phyloP scores from a whole-genome alignment of 2,329 filamentous ascomycete genomes.

The Lasiodiplodia sp. region DNA sequence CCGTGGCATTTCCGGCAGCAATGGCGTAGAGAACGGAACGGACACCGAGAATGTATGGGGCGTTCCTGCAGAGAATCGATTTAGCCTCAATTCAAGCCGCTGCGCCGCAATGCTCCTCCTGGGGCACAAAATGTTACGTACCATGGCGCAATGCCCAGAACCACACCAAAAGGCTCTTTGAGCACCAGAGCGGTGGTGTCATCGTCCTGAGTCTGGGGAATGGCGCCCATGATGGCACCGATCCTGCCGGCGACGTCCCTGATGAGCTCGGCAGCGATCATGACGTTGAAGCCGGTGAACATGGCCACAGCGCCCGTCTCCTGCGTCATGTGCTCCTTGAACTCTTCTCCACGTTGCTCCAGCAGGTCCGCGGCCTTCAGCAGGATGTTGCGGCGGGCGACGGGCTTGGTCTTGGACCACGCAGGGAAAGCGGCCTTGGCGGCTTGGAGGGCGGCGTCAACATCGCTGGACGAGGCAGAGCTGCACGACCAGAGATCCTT shows the following conservation, averaged over 20 bases:
- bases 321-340: slow-evolving; percentile 65
- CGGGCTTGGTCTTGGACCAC: slow-evolving; percentile 71
- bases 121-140: slow-evolving; percentile 47
- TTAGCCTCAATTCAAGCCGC: slow-evolving; percentile 1
- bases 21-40: slow-evolving; percentile 62
- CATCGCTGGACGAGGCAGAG: slow-evolving; percentile 63
- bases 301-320: slow-evolving; percentile 61
- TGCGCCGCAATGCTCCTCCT: neutral
- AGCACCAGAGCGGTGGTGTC: slow-evolving; percentile 68
- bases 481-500: slow-evolving; percentile 63
- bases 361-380: slow-evolving; percentile 73
- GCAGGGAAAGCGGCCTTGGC: slow-evolving; percentile 72
- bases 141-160: slow-evolving; percentile 84
- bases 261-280: slow-evolving; percentile 53
- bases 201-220: slow-evolving; percentile 57
- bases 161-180: slow-evolving; percentile 80
- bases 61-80: slow-evolving; percentile 53
- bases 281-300: slow-evolving; percentile 52
- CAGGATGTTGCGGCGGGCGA: slow-evolving; percentile 72
- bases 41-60: slow-evolving; percentile 55
- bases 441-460: slow-evolving; percentile 63
- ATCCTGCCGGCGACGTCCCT: slow-evolving; percentile 61
- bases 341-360: slow-evolving; percentile 64
- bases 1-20: slow-evolving; percentile 59
- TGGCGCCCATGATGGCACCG: slow-evolving; percentile 54